Evolutionary conservation across 169 alveolate species (phyloP).

Genomic region (Cyclospora cayetanensis): DNA sequence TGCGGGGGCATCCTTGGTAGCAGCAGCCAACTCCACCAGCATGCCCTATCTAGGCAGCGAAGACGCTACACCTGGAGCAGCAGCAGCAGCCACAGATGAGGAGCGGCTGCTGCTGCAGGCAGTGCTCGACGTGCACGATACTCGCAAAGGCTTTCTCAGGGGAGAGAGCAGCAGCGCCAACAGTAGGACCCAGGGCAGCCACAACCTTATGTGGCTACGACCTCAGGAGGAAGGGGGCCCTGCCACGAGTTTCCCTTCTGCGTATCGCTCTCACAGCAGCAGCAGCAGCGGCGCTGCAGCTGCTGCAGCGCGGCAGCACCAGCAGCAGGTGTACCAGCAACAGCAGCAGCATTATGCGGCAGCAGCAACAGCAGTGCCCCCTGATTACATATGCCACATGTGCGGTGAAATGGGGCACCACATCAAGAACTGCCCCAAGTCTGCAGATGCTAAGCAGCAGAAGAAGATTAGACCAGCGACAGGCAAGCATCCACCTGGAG

Average conservation of each 20-base stretch:
- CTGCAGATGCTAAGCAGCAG: conserved; percentile 64
- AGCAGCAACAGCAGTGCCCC: conserved; percentile 42
- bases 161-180: conserved; percentile 17
- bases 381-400: conserved; percentile 65
- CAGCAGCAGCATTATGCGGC: not conserved
- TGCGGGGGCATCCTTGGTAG: not conserved
- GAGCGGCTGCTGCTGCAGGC: conserved; percentile 59
- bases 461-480: conserved; percentile 67
- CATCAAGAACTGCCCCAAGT: conserved; percentile 49
- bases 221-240: conserved; percentile 15
- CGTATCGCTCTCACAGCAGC: not conserved
- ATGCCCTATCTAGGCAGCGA: not conserved
- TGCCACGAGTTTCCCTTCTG: not conserved
- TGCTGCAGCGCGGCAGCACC: conserved; percentile 32
- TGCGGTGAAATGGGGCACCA: conserved; percentile 69
- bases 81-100: conserved; percentile 11
- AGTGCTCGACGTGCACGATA: conserved; percentile 10
- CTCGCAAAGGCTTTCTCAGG: conserved; percentile 3
- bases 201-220: conserved; percentile 40
- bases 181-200: conserved; percentile 30
- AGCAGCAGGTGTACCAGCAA: conserved; percentile 21
- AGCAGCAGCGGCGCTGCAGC: not conserved
- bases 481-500: conserved; percentile 10
- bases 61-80: not conserved
- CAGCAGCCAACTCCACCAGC: not conserved